Evolutionary conservation across 2,329 filamentous ascomycete genomes (phyloP), one percentile per base, ranked within the genome.

Genomic region (Didymellaceae sp.): DNA sequence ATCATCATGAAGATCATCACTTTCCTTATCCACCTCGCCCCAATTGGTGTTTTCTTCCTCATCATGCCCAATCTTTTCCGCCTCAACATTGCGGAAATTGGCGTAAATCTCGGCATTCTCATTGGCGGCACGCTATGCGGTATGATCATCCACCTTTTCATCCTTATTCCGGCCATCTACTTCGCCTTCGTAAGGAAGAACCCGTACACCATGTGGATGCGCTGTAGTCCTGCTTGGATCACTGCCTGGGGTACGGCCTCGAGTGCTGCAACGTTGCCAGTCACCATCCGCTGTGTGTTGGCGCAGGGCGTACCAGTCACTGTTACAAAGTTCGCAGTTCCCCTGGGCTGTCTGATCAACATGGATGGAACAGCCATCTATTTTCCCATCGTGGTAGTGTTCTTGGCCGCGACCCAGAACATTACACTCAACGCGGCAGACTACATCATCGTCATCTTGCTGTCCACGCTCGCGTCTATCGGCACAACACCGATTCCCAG

Each of bases 201-300:
- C 56, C 78, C 79, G 0, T 82, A 79, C 45, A 45, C 70, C 0
- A 72, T 75, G 58, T 82, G 80, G 79, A 14, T 79, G 51, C 77
- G 74, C 51, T 76, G 74, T 52, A 78, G 78, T 2, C 77, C 77
- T 0, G 79, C 80, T 0, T 82, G 80, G 80, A 71, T 82, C 41
- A 82, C 80, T 1, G 80, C 79, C 0, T 82, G 80, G 80, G 80
- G 80, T 30, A 77, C 79, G 9, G 79, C 80, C 1, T 81, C 78
- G 1, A 80, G 77, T 2, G 80, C 80, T 10, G 80, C 79, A 6
- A 82, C 80, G 1, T 68, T 82, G 17, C 75, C 80, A 0, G 75
- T 82, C 11, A 81, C 80, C 2, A 72, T 82, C 38, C 68, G 72
- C 11, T 75, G 72, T 14, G 69, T 74, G 5, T 59, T 72, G 7